Conservation (phyloP, 192 early-diverging fungal genomes). For the Coemansia sp. region DNA sequence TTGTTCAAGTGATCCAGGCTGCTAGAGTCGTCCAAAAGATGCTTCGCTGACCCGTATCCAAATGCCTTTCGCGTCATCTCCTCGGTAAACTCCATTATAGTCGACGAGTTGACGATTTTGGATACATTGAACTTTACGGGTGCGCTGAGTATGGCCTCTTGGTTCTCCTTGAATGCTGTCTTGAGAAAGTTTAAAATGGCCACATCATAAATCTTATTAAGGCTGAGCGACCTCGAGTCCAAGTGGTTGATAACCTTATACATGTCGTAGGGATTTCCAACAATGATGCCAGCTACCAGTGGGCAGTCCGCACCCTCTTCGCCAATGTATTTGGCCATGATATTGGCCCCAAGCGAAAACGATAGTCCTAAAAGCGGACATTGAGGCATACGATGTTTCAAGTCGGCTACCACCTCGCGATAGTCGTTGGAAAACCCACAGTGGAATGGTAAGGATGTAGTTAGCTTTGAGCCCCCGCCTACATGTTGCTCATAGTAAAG, state of each 20-base stretch:
- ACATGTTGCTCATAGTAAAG: background rate
- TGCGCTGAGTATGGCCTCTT: constrained; percentile 51
- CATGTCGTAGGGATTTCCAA: constrained; percentile 90
- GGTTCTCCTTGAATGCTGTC: constrained; percentile 47
- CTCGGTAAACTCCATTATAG: constrained; percentile 87
- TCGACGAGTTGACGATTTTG: constrained; percentile 58
- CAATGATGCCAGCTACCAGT: constrained; percentile 72
- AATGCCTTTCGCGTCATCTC: constrained; percentile 73
- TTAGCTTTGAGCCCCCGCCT: constrained; percentile 72
- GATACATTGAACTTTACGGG: constrained; percentile 52
- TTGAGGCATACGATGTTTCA: constrained; percentile 60
- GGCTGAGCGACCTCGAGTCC: constrained; percentile 61
- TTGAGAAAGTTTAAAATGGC: constrained; percentile 60
- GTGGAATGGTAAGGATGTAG: constrained; percentile 77
- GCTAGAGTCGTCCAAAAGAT: constrained; percentile 76
- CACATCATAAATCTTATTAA: constrained; percentile 59
- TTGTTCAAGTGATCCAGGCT: constrained; percentile 60
- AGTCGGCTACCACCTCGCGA: constrained; percentile 37
- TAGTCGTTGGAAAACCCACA: constrained; percentile 83
- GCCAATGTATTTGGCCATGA: constrained; percentile 89
- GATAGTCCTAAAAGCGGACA: constrained; percentile 80
- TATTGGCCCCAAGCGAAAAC: constrained; percentile 92
- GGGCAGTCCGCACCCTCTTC: constrained; percentile 78
- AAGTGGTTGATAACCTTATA: constrained; percentile 57
- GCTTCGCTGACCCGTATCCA: constrained; percentile 80